phyloP scores from a whole-genome alignment of 805 yeast genomes.

The Spathaspora boniae region DNA sequence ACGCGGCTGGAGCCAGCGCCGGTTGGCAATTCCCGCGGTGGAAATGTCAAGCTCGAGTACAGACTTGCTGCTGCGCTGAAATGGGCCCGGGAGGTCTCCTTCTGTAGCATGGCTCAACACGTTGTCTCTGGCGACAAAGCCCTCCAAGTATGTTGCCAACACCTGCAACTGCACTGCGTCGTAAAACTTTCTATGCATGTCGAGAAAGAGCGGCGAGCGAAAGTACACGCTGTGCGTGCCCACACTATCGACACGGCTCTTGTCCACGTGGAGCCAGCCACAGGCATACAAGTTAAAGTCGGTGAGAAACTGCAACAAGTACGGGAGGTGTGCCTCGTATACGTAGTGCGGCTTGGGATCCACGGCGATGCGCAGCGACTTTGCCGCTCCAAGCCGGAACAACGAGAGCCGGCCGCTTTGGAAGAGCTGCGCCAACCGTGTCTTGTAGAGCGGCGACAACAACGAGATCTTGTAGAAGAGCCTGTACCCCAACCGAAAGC shows the following conservation, averaged over 20 bases:
- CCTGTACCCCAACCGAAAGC: slow-evolving; percentile 66
- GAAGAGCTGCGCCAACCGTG: slow-evolving; percentile 49
- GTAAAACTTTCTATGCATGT: slow-evolving; percentile 14
- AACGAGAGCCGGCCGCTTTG: slow-evolving; percentile 18
- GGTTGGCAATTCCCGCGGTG: slow-evolving; percentile 59
- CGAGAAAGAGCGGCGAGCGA: slow-evolving; percentile 49
- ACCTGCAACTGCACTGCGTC: slow-evolving; percentile 8
- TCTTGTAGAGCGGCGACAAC: slow-evolving; percentile 56
- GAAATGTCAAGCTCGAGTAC: slow-evolving; percentile 69
- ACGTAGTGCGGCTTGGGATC: slow-evolving; percentile 12
- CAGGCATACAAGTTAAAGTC: slow-evolving; percentile 87
- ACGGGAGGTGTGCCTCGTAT: slow-evolving; percentile 82
- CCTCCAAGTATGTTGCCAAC: slow-evolving; percentile 6
- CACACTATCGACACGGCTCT: slow-evolving; percentile 9
- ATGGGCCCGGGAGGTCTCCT: slow-evolving; percentile 13
- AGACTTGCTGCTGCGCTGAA: slow-evolving; percentile 57
- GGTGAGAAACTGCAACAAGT: slow-evolving; percentile 66
- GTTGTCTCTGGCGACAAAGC: slow-evolving; percentile 21
- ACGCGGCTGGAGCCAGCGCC: slow-evolving; percentile 41
- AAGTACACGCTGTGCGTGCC: slow-evolving; percentile 36
- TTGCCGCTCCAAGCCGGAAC: slow-evolving; percentile 2
- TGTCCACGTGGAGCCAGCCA: slow-evolving; percentile 58
- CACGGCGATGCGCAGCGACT: slow-evolving; percentile 1
- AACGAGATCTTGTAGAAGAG: slow-evolving; percentile 66
- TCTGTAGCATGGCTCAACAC: slow-evolving; percentile 21